Conservation (phyloP, 1,284 basidiomycete genomes). For the Laetiporus sulphureus region DNA sequence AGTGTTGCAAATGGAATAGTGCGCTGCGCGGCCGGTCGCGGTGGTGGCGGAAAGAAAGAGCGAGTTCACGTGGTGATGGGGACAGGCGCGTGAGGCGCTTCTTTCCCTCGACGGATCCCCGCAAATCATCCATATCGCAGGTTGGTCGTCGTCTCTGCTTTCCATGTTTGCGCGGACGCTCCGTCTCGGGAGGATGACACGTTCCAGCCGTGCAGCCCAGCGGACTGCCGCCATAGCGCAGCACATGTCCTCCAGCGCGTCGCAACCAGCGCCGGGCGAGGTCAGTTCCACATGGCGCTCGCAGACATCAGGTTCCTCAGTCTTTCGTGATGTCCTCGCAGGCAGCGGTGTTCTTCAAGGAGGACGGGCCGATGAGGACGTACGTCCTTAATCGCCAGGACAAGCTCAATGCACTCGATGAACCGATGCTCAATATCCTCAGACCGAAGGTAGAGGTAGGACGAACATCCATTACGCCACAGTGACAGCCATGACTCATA, state of each 20-base stretch:
- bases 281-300: constrained; percentile 2
- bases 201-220: constrained; percentile 29
- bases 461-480: background rate
- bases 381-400: constrained; percentile 78
- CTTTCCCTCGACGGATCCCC: too few relatives aligned
- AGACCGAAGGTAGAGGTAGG: constrained; percentile 69
- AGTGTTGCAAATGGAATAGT: too few relatives aligned
- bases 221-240: constrained; percentile 51
- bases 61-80: too few relatives aligned
- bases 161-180: constrained; percentile 14
- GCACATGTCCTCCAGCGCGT: constrained; percentile 38
- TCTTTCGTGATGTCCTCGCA: constrained; percentile 19
- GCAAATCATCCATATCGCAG: too few relatives aligned
- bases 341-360: constrained; percentile 66
- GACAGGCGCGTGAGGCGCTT: too few relatives aligned
- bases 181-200: constrained; percentile 39
- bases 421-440: constrained; percentile 76
- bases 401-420: constrained; percentile 86
- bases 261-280: constrained; percentile 9
- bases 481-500: background rate
- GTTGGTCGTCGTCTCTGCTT: constrained; percentile 3
- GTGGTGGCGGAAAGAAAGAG: too few relatives aligned
- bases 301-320: background rate
- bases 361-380: constrained; percentile 54
- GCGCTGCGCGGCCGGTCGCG: too few relatives aligned